Evolutionary conservation across 371 early-diverging fungal species (phyloP), one percentile per base, ranked within the genome.

Genomic region (Actinomortierella ambigua): DNA sequence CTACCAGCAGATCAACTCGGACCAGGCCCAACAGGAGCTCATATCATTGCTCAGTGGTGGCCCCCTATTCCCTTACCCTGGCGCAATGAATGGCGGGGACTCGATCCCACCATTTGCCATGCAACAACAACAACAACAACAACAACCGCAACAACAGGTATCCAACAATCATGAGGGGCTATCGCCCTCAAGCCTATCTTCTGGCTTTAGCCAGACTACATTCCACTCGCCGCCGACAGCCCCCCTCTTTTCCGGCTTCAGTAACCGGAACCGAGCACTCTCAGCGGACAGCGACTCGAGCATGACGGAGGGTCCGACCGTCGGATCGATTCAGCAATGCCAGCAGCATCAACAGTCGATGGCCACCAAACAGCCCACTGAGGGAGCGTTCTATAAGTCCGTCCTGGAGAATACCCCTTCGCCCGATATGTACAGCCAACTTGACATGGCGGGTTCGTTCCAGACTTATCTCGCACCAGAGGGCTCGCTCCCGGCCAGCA

Each of bases 1-100:
- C 44, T 73, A 66, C 29, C 75, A 73, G 39, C 75, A 73, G 42
- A 39, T 73, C 28, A 73, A 73, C 51, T 67, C 75, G n/a, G 75
- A 73, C 41, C 67, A 67, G 23, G 67, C 63, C 1, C 75, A 73
- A 34, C 59, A 63, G 14, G 75, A 73, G 4, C 64, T 73, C 20
- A 24, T 73, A 52, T 67, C 75, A 29, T 63, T 73, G 48, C 47
- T 73, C 53, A 59, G 60, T 15, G 52, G 67, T 15, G 52, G 67
- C 1, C 52, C 75, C 20, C 43, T 59, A 49, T 53, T 73, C 49
- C 60, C 53, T 23, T 63, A 63, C 40, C 40, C 20, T 24, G 58
- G 47, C 27, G 67, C 63, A 0, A 50, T 73, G 9, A 66, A 42
- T n/a, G 56, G 60, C 15, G 63, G 62, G 50, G 66, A 57, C 20